Base-by-base conservation (phyloP, 2,329 filamentous ascomycete genomes). In the Dendryphion nanum region DNA sequence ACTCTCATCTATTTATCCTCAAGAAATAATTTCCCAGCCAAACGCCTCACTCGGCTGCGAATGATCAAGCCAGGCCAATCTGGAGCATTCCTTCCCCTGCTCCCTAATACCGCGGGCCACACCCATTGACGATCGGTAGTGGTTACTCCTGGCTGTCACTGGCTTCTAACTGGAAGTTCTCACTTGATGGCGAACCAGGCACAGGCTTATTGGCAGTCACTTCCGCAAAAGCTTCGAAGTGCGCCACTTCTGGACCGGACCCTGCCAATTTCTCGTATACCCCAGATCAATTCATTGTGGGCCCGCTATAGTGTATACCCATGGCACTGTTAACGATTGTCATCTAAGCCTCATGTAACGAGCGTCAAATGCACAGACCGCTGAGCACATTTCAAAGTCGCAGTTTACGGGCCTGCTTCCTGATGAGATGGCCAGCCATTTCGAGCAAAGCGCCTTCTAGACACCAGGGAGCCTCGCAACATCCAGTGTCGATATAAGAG, bases 321-420 rank as follows among this genome's bases (percentile, higher is more conserved):
- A 49, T 53, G 42, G 35, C 35, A 33, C 40, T 35, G 35, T 50
- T 52, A 55, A 51, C 40, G 42, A 52, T 30, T 33, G 44, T 55
- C 48, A 58, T 60, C 44, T 56, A 59, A 57, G 55, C 54, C 52
- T 61, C 57, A 53, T 53, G 44, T 52, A 49, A 35, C 37, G 42
- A 44, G 42, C 44, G 48, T 45, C 45, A 40, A 48, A 40, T 44
- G 53, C 59, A 60, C 54, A 53, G 56, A 51, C 54, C 50, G 39
- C 40, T 45, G 40, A 48, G 36, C 44, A 51, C 44, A 53, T 55
- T 53, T 37, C 45, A 44, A 48, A 38, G 30, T 41, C 55, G 55
- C 56, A 48, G 47, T 50, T 52, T 47, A 48, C 61, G 61, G 61
- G 57, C 60, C 61, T 65, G 45, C 42, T 61, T 63, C 60, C 60